Base-by-base conservation (phyloP, 106 monocot species). In the Acanthochlamys bracteata region DNA sequence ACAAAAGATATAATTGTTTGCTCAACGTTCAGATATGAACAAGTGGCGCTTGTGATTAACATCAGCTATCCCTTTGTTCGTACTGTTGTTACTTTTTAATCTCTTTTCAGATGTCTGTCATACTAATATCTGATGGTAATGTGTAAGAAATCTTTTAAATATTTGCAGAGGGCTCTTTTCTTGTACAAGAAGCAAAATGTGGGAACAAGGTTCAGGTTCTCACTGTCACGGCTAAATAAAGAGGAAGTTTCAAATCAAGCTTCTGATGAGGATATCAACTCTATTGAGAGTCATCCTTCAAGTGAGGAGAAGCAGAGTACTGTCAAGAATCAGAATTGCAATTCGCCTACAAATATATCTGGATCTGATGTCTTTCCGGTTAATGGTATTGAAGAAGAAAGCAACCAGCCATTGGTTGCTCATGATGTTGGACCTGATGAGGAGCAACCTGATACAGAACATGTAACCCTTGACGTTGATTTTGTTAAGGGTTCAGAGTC, bases 121-220 rank as follows among this genome's bases (percentile, higher is more conserved):
- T 14, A 46, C 24, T 26, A 22, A 51, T 57, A 17, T 14, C 14
- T 25, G 10, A 42, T 39, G 26, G 25, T 45, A 10, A 22, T 17
- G 10, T 20, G 4, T 64, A 11, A 24, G 3, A 14, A 67, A 57
- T 17, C 22, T 19, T 22, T 58, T 59, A 25, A 19, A 43, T 26
- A 17, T 33, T 11, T 72, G 66, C 89, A 93, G 93, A 89, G 69
- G 79, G 82, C 93, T 10, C 70, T 93, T 68, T 68, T 73, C 19
- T 73, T 93, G 16, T 86, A 89, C 58, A 76, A 76, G 60, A 83
- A 72, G 63, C 74, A 70, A 52, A 67, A 20, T 59, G 66, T 47
- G 57, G 64, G 63, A 24, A 10, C 24, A 55, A 80, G 64, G n/a
- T 16, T 7, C 6, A 60, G 63, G 33, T 8, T n/a, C 10, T 7